Percentiles rank a stretch among this genome's conserved stretches.
These are phyloP conservation scores for Rhynchospora tenuis DNA, from an alignment of 176 grass and related monocot genomes.

Conservation along the genomic window DNA sequence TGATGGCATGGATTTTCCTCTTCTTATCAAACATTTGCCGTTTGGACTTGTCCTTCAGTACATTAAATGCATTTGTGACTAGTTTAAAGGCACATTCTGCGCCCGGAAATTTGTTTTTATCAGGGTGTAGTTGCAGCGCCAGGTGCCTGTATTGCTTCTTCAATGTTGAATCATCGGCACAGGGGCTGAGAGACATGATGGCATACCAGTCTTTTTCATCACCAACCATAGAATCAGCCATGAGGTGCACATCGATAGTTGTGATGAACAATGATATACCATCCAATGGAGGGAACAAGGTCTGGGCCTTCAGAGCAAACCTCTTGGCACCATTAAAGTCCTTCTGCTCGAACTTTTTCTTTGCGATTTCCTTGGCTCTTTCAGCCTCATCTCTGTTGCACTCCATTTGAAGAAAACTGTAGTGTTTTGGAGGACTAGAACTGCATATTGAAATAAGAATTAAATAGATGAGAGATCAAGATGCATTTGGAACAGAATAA, in stretches of 20 bases:
- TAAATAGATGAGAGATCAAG: not conserved
- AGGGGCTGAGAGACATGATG: slow-evolving; percentile 64
- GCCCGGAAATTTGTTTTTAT: slow-evolving; percentile 80
- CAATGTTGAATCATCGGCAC: slow-evolving; percentile 68
- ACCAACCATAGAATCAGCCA: slow-evolving; percentile 48
- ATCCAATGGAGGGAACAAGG: slow-evolving; percentile 58
- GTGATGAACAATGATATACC: slow-evolving; percentile 70
- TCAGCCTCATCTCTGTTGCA: slow-evolving; percentile 68
- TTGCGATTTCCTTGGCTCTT: slow-evolving; percentile 58
- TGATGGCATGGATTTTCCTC: not conserved
- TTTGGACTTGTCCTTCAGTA: not conserved
- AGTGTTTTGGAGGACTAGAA: not conserved
- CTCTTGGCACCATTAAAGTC: slow-evolving; percentile 71
- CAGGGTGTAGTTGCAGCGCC: slow-evolving; percentile 73
- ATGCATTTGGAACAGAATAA: not conserved
- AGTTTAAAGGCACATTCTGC: slow-evolving; percentile 12
- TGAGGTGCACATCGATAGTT: slow-evolving; percentile 68
- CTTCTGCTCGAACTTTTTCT: slow-evolving; percentile 53
- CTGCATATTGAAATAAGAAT: not conserved
- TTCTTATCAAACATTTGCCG: not conserved
- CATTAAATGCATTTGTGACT: slow-evolving; percentile 5
- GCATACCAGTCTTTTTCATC: slow-evolving; percentile 91
- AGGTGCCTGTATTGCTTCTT: slow-evolving; percentile 87
- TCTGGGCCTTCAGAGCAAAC: slow-evolving; percentile 76
- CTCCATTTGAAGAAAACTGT: slow-evolving; percentile 31